Conservation (phyloP, 2,329 filamentous ascomycete genomes). For the Coniochaeta sp. region DNA sequence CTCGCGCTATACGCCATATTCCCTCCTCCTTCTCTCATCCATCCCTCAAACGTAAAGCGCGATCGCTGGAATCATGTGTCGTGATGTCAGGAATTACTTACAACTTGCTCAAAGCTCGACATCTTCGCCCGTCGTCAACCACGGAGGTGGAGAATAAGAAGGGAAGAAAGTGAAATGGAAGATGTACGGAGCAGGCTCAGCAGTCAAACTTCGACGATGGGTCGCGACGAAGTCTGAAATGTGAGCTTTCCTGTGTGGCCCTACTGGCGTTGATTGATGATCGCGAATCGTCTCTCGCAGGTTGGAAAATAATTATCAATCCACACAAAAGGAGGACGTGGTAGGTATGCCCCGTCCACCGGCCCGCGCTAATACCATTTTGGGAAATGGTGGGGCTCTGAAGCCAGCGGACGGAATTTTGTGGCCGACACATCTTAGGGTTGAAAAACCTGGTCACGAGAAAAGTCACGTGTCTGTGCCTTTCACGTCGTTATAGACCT, state of each 20-base stretch:
- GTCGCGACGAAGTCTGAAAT: conserved; percentile 10
- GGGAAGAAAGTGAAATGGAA: conserved; percentile 2
- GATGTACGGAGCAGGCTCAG: conserved; percentile 5
- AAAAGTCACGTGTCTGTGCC: background rate
- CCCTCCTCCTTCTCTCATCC: background rate
- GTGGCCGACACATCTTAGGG: conserved; percentile 4
- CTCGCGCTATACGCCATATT: background rate
- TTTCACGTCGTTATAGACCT: too few species aligned
- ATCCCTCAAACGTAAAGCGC: background rate
- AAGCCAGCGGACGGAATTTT: background rate
- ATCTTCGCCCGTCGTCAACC: conserved; percentile 39
- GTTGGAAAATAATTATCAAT: conserved; percentile 14
- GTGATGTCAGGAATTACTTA: conserved; percentile 38
- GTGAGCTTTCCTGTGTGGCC: conserved; percentile 10
- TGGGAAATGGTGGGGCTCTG: conserved; percentile 1
- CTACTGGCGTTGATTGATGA: conserved; percentile 11
- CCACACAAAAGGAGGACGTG: conserved; percentile 6
- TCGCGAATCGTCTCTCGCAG: conserved; percentile 10
- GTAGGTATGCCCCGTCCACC: background rate
- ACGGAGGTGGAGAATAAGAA: conserved; percentile 8
- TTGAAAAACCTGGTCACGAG: conserved; percentile 4
- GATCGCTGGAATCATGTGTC: background rate
- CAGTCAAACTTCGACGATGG: conserved; percentile 15
- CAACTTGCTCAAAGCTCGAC: conserved; percentile 64
- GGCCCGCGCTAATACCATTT: conserved; percentile 1